Conservation (phyloP, 2,329 filamentous ascomycete genomes). For the Ophiognomonia clavigignenti-juglandacearum region DNA sequence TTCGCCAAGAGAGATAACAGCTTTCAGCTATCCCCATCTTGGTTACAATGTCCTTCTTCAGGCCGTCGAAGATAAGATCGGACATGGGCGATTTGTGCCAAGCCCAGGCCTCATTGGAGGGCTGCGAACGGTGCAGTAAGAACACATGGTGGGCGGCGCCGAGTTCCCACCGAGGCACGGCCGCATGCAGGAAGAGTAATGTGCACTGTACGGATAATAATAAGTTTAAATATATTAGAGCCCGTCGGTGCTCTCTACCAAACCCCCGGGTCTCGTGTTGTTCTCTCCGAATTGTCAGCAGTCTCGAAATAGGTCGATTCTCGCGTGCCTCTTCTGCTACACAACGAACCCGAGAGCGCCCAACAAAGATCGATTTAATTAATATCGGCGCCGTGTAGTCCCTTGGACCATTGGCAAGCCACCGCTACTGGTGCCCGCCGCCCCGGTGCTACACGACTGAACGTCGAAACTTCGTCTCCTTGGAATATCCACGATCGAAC, state of each 20-base stretch:
- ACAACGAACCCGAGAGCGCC: too few species aligned
- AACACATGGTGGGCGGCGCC: not conserved
- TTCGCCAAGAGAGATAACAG: too few species aligned
- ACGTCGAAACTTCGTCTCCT: not conserved
- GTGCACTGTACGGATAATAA: not conserved
- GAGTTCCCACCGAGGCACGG: not conserved
- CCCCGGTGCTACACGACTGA: not conserved
- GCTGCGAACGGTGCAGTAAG: too few species aligned
- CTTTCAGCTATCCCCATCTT: too few species aligned
- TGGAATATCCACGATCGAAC: not conserved
- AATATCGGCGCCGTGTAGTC: not conserved
- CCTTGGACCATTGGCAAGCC: not conserved
- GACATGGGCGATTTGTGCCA: not conserved
- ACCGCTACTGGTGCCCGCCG: not conserved
- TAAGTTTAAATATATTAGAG: not conserved
- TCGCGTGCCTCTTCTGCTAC: not conserved
- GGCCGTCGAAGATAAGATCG: not conserved
- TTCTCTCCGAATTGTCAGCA: too few species aligned
- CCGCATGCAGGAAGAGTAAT: too few species aligned
- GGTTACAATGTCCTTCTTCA: too few species aligned
- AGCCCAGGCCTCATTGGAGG: not conserved
- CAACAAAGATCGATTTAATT: not conserved
- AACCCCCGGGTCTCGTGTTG: too few species aligned
- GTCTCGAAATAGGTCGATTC: not conserved
- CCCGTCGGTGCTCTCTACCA: not conserved